Base-by-base conservation (phyloP, 495 filamentous ascomycete genomes). In the Talaromyces adpressus region DNA sequence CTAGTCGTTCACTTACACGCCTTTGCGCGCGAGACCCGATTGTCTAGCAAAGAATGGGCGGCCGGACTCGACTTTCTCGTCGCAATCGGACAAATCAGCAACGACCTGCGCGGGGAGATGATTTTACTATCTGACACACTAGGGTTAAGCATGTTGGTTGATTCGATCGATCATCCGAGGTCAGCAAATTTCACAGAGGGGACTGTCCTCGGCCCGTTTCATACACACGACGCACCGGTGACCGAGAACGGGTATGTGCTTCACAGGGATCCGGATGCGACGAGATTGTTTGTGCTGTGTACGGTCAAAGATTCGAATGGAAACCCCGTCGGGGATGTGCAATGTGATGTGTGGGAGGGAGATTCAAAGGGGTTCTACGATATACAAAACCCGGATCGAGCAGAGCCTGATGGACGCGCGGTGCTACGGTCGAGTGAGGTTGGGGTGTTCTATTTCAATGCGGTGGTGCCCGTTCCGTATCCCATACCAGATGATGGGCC, bases 281-380 rank as follows among this genome's bases (percentile, higher is more conserved):
- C 32, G 16, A 82, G 84, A 4, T 84, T 87, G 67, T 81, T 92
- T 11, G 84, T 86, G 7, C 62, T 88, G n/a, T 89, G 89, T 75
- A 87, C 81, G 0, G 77, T 95, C 63, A 83, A 80, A 41, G 88
- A 93, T 70, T 79, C 80, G 0, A 47, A 69, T 1, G 89, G 89
- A 6, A 77, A 76, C 16, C 85, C 89, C 1, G 75, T 93, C 18
- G 52, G 75, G 6, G 87, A 80, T 41, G 90, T 87, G 0, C 86
- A 84, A 65, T 81, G 93, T 62, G 89, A 94, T 69, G 88, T 93
- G 63, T 95, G 91, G 91, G 91, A 93, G 75, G 89, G 89, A 6
- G 90, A 94, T 67, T 84, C 80, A 68, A 84, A 83, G 14, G 91
- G 91, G 2, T 82, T 85, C 59, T 93, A 95, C 69, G 91, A 94